Conservation (phyloP, 2,329 filamentous ascomycete species). For the Metarhizium anisopliae region DNA sequence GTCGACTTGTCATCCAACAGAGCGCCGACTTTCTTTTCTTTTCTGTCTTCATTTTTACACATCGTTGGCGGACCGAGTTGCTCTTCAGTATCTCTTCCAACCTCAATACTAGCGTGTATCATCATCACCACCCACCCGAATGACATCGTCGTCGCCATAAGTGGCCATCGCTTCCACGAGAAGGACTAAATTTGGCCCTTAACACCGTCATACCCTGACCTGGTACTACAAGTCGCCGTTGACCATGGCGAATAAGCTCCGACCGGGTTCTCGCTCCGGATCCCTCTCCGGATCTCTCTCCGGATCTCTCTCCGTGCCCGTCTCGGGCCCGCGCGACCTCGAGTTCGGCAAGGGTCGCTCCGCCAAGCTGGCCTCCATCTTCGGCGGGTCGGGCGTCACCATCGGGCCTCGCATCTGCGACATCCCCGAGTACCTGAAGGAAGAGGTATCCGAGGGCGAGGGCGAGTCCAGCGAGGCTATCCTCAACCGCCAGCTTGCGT, state of each 20-base stretch:
- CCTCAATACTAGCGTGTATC: background rate
- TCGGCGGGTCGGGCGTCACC: conserved; percentile 29
- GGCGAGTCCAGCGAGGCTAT: conserved; percentile 37
- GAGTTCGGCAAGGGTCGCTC: conserved; percentile 14
- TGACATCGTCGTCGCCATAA: background rate
- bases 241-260: conserved; percentile 18
- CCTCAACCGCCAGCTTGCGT: conserved; percentile 58
- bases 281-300: conserved; percentile 1
- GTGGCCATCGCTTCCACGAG: background rate
- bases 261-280: background rate
- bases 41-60: background rate
- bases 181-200: background rate
- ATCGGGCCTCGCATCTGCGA: conserved; percentile 45
- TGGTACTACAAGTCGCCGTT: too few species aligned
- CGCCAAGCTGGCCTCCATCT: conserved; percentile 23
- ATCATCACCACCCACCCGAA: background rate
- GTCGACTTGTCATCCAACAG: background rate
- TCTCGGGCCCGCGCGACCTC: conserved; percentile 12
- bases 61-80: background rate
- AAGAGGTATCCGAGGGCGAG: conserved; percentile 30
- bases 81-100: background rate
- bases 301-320: background rate
- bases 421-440: conserved; percentile 26
- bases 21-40: background rate
- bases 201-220: background rate